phyloP scores from a whole-genome alignment of 2,329 filamentous ascomycete species.

The Nemania serpens region DNA sequence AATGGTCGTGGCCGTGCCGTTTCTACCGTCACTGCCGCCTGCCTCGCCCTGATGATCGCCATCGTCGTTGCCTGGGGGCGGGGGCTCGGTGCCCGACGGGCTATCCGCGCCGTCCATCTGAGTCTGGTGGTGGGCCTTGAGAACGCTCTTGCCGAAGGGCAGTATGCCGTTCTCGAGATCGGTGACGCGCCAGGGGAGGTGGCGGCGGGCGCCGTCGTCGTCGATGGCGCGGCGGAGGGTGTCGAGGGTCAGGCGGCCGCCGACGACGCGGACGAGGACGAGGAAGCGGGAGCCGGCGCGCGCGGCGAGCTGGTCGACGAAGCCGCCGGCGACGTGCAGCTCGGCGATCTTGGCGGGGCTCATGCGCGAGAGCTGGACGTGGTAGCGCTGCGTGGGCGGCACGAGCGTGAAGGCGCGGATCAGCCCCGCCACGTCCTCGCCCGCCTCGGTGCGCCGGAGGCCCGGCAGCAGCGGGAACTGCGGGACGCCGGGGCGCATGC shows the following conservation, averaged over 20 bases:
- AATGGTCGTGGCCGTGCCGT: neutral
- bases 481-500: constrained; percentile 18
- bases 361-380: constrained; percentile 17
- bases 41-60: neutral
- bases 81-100: no score
- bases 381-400: constrained; percentile 36
- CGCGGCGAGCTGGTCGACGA: constrained; percentile 33
- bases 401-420: constrained; percentile 42
- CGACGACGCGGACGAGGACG: constrained; percentile 46
- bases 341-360: constrained; percentile 5
- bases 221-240: constrained; percentile 46
- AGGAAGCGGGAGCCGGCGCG: constrained; percentile 33
- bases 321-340: constrained; percentile 31
- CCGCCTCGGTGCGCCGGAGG: constrained; percentile 17
- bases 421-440: constrained; percentile 30
- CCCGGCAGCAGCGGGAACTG: constrained; percentile 29
- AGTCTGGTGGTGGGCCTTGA: constrained; percentile 16
- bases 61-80: no score
- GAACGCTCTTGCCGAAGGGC: constrained; percentile 39
- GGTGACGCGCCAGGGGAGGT: constrained; percentile 45
- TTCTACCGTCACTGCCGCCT: neutral
- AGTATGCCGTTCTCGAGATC: constrained; percentile 37
- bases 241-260: constrained; percentile 42
- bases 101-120: neutral
- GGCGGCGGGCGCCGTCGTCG: constrained; percentile 49